Base-by-base conservation (phyloP, 164 flowering plant species). In the Taxillus chinensis region DNA sequence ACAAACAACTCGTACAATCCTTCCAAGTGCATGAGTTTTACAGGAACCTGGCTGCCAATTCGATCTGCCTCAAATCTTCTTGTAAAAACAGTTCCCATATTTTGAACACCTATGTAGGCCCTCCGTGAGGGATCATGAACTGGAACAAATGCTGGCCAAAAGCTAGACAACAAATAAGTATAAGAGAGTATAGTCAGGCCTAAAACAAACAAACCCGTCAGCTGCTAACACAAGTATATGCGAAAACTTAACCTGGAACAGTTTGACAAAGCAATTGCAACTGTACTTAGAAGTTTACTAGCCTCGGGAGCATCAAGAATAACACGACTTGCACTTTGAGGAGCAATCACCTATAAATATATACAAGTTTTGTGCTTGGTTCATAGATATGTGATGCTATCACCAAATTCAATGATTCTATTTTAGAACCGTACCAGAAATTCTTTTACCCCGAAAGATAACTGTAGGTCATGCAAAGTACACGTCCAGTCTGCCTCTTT, bases 81-180 rank as follows among this genome's bases (percentile, higher is more conserved):
- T 11, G 97, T 95, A 65, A 85, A 90, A 72, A 84, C 77, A 55
- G 91, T 89, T 63, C 97, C 99, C 92, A 89, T 83, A 70, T 83
- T 87, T 73, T 95, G 97, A 66, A 95, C 87, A 39, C 99, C 99
- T 60, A 89, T 89, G 66, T 78, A 89, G 9, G 99, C 90, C 73
- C 85, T 86, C 52, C 99, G 77, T 16, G 96, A 83, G 67, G 97
- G 96, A 67, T 86, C 99, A 72, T 91, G 96, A 60, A 95, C 95
- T 12, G 97, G 99, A 67, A 95, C 99, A 83, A 95, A 89, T 70
- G 97, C 97, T 64, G 99, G 95, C 92, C 95, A 95, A 66, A 73
- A 68, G 69, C 98, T 93, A 86, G 67, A 79, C 55, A 2, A 41
- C 11, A 53, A 41, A 70, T 17, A 39, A 27, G 54, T 2, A 41